Percentiles rank a stretch among this genome's conserved stretches.
phyloP scores from a whole-genome alignment of 106 monocot genomes.

The Acorus calamus region DNA sequence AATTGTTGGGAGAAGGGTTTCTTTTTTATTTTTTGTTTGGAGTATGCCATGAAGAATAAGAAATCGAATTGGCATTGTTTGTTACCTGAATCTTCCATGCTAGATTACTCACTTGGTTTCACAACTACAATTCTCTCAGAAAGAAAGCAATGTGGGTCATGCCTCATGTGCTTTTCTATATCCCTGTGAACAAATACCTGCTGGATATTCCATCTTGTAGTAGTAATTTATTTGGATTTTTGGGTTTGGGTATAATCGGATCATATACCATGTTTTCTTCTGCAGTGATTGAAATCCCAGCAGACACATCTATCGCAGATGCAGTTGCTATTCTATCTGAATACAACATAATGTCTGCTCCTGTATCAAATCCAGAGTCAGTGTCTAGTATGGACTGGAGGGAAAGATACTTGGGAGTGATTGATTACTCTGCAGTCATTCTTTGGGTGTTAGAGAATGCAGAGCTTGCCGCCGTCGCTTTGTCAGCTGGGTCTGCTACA shows the following conservation, averaged over 20 bases:
- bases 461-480: conserved; percentile 59
- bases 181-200: too few relatives aligned
- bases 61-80: too few relatives aligned
- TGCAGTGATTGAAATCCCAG: conserved; percentile 81
- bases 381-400: conserved; percentile 33
- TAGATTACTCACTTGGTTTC: too few relatives aligned
- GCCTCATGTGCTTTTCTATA: too few relatives aligned
- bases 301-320: conserved; percentile 51
- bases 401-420: conserved; percentile 64
- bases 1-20: too few relatives aligned
- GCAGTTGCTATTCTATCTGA: conserved; percentile 69
- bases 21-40: too few relatives aligned
- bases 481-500: conserved; percentile 59
- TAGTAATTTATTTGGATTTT: neutral
- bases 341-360: conserved; percentile 74
- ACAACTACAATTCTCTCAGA: too few relatives aligned
- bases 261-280: neutral
- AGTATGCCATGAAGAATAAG: too few relatives aligned
- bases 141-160: too few relatives aligned
- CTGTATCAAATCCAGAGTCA: conserved; percentile 49
- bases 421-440: conserved; percentile 79
- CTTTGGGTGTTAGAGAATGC: conserved; percentile 88
- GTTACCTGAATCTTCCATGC: too few relatives aligned
- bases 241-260: conserved; percentile 2
- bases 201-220: too few relatives aligned